These are phyloP conservation scores for Triangularia verruculosa DNA, from an alignment of 2,329 filamentous ascomycete species.

Conservation along the genomic window DNA sequence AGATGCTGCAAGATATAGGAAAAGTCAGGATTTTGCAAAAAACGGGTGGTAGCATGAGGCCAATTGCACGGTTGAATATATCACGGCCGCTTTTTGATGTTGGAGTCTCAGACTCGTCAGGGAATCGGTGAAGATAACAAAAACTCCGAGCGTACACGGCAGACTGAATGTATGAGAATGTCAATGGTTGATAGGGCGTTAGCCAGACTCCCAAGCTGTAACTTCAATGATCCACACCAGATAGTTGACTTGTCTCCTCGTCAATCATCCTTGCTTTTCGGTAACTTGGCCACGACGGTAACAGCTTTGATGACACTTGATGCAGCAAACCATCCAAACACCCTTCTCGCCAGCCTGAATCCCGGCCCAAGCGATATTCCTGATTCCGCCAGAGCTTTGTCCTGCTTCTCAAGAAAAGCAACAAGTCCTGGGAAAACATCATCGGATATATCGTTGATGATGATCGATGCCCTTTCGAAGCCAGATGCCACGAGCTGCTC, in stretches of 20 bases:
- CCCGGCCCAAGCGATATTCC: not conserved
- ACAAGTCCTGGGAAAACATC: not conserved
- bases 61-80: not conserved
- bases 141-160: too few relatives aligned
- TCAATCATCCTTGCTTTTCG: not conserved
- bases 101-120: too few relatives aligned
- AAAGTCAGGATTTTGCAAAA: not conserved
- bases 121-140: too few relatives aligned
- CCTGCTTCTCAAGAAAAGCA: not conserved
- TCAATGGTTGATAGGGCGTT: too few relatives aligned
- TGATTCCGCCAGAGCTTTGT: not conserved
- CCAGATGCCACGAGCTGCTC: slow-evolving; percentile 3
- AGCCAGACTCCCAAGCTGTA: not conserved
- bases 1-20: not conserved
- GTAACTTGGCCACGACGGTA: not conserved
- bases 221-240: not conserved
- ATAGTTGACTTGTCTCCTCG: not conserved
- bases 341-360: not conserved
- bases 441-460: not conserved
- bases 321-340: slow-evolving; percentile 1
- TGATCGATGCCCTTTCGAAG: not conserved
- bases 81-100: not conserved
- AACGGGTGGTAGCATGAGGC: not conserved
- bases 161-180: too few relatives aligned
- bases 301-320: not conserved